phyloP scores from a whole-genome alignment of 257 asterid genomes.

The Nemophila menziesii region DNA sequence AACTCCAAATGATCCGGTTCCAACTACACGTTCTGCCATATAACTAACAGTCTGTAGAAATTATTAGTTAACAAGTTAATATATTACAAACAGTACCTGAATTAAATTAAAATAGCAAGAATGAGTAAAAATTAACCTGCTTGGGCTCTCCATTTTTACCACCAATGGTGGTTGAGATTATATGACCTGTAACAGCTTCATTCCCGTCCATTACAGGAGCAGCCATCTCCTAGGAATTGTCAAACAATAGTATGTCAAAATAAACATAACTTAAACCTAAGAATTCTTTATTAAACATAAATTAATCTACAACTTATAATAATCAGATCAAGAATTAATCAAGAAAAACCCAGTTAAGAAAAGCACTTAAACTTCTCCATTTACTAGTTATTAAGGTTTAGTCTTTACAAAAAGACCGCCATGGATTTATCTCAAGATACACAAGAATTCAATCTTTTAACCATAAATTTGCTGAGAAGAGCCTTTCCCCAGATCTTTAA shows the following conservation, averaged over 20 bases:
- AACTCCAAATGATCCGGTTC: conserved; percentile 47
- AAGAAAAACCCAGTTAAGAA: too few relatives aligned
- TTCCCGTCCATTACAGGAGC: conserved; percentile 61
- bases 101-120: background rate
- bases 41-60: conserved; percentile 41
- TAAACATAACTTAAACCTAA: background rate
- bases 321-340: too few relatives aligned
- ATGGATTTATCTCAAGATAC: too few relatives aligned
- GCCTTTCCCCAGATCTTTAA: background rate
- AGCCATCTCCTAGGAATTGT: conserved; percentile 53
- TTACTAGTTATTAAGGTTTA: too few relatives aligned
- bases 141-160: conserved; percentile 95
- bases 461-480: background rate
- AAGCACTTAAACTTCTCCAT: too few relatives aligned
- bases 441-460: too few relatives aligned
- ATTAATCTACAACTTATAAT: too few relatives aligned
- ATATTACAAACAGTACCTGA: background rate
- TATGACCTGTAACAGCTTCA: conserved; percentile 76
- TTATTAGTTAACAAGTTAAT: background rate
- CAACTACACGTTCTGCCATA: conserved; percentile 55
- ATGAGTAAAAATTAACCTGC: conserved; percentile 35
- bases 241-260: conserved; percentile 13
- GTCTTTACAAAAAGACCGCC: too few relatives aligned
- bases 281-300: background rate
- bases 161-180: conserved; percentile 84